phyloP scores from a whole-genome alignment of 2,329 filamentous ascomycete species.

The Talaromyces sp. region DNA sequence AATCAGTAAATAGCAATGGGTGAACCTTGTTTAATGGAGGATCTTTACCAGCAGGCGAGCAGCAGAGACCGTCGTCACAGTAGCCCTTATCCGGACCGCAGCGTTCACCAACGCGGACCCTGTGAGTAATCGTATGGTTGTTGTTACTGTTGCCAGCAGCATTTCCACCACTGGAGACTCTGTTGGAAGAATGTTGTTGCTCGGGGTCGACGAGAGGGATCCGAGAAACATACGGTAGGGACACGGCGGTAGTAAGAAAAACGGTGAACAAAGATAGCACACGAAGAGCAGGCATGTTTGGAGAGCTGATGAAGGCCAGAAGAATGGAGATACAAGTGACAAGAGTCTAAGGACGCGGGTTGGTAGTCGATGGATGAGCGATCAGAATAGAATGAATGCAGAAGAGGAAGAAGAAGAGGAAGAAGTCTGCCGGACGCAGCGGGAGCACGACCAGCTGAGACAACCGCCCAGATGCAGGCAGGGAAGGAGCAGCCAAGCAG shows the following conservation, averaged over 20 bases:
- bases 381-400: background rate
- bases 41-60: constrained; percentile 32
- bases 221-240: background rate
- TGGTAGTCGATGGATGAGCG: background rate
- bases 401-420: background rate
- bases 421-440: background rate
- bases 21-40: background rate
- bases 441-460: background rate
- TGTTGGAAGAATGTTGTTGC: background rate
- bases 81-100: constrained; percentile 31
- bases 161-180: background rate
- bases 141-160: background rate
- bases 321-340: background rate
- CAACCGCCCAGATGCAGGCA: background rate
- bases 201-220: background rate
- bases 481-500: background rate
- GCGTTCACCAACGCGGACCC: constrained; percentile 11
- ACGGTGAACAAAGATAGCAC: background rate
- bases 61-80: constrained; percentile 33
- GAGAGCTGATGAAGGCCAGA: background rate
- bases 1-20: background rate
- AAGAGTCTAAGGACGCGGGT: background rate
- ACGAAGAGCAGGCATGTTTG: constrained; percentile 5
- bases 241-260: background rate
- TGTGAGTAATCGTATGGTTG: background rate